A percentile compares a stretch with the other conserved stretches of the same genome.
These are phyloP conservation scores for Fusarium pseudonygamai DNA, from an alignment of 2,329 filamentous ascomycete species.

Conservation along the genomic window DNA sequence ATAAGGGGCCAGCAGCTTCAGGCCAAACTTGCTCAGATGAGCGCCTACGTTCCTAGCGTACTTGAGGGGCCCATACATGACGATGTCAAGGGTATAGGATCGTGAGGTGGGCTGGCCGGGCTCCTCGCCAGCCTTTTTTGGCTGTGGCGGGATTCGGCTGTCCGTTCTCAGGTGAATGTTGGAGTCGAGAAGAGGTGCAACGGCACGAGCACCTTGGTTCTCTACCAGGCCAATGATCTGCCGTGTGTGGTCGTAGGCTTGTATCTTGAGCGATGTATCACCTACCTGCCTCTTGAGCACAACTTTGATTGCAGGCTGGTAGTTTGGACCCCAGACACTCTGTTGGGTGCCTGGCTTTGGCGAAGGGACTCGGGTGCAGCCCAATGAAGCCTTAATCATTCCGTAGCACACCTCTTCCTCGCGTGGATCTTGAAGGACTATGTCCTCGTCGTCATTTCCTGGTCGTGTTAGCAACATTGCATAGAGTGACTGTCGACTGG, in stretches of 20 bases:
- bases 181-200: conserved; percentile 79
- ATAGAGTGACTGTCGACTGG: conserved; percentile 18
- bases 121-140: conserved; percentile 69
- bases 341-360: conserved; percentile 71
- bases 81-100: conserved; percentile 72
- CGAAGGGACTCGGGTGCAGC: conserved; percentile 73
- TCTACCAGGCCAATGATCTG: conserved; percentile 82
- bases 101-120: conserved; percentile 70
- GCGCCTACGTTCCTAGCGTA: conserved; percentile 72
- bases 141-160: conserved; percentile 74
- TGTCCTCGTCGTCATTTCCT: conserved; percentile 64
- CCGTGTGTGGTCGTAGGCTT: conserved; percentile 76
- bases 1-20: conserved; percentile 74
- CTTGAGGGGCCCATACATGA: conserved; percentile 80
- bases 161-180: conserved; percentile 73
- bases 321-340: conserved; percentile 64
- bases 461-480: conserved; percentile 3
- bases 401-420: conserved; percentile 84
- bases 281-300: conserved; percentile 68
- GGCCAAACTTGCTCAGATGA: conserved; percentile 68
- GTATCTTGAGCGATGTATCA: conserved; percentile 68
- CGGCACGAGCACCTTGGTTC: conserved; percentile 68
- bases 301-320: conserved; percentile 81
- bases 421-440: conserved; percentile 66
- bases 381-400: conserved; percentile 74